phyloP scores from a whole-genome alignment of 2,329 filamentous ascomycete species.

The Pyricularia pennisetigena region DNA sequence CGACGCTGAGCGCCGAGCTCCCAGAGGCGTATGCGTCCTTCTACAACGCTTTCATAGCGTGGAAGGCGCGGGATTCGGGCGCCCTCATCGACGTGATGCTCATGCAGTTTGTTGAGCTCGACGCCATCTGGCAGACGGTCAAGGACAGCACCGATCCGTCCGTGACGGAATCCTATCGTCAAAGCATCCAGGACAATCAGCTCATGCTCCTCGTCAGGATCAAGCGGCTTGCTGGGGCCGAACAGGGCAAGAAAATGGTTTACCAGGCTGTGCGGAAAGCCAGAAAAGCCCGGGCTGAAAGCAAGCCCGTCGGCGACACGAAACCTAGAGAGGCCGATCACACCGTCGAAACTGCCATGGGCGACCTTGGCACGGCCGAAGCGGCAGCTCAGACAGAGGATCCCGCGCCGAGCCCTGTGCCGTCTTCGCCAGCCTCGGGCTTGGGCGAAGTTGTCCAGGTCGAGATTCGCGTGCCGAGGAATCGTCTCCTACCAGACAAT shows the following conservation, averaged over 20 bases:
- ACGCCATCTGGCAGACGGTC: constrained; percentile 75
- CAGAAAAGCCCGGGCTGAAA: constrained; percentile 51
- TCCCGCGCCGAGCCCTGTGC: constrained; percentile 18
- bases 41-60: constrained; percentile 69
- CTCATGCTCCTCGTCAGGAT: constrained; percentile 70
- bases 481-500: constrained; percentile 57
- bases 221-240: constrained; percentile 64
- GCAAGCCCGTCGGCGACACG: constrained; percentile 59
- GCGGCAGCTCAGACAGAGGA: constrained; percentile 21
- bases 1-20: constrained; percentile 50
- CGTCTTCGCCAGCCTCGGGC: not conserved
- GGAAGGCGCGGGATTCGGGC: constrained; percentile 73
- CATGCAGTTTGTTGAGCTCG: constrained; percentile 75
- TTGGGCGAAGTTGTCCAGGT: constrained; percentile 20
- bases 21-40: constrained; percentile 65
- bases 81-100: constrained; percentile 76
- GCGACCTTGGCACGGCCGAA: constrained; percentile 20
- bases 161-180: constrained; percentile 65
- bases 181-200: constrained; percentile 75
- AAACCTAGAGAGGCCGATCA: constrained; percentile 52
- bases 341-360: constrained; percentile 25
- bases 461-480: constrained; percentile 17
- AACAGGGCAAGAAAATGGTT: constrained; percentile 62
- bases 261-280: constrained; percentile 66
- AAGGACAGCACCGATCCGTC: constrained; percentile 67